Conservation (phyloP, 2,329 filamentous ascomycete species). For the Coleophoma crateriformis region DNA sequence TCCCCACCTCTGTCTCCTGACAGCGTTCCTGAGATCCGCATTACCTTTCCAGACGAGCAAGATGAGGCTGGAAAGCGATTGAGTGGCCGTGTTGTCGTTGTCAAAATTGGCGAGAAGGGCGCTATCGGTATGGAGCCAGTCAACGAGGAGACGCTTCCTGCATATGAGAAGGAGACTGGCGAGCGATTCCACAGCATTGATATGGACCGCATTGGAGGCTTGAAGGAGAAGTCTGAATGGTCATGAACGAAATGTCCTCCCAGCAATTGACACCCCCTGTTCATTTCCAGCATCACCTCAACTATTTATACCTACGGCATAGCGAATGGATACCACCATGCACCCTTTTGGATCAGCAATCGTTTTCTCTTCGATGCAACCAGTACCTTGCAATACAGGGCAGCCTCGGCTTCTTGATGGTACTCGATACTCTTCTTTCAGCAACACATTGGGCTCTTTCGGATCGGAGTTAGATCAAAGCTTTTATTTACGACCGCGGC, state of each 20-base stretch:
- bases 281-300: conserved; percentile 1
- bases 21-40: conserved; percentile 90
- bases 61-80: conserved; percentile 77
- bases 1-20: conserved; percentile 74
- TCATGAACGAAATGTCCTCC: conserved; percentile 3
- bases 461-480: background rate
- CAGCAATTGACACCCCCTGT: background rate
- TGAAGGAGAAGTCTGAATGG: conserved; percentile 74
- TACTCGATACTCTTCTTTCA: no score
- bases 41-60: conserved; percentile 95
- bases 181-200: conserved; percentile 89
- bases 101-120: conserved; percentile 82
- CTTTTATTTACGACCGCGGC: background rate
- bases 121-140: conserved; percentile 84
- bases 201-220: conserved; percentile 86
- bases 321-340: background rate
- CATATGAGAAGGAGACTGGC: conserved; percentile 78
- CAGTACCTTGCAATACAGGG: no score
- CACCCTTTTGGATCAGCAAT: background rate
- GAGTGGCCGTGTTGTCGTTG: conserved; percentile 84
- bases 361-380: no score
- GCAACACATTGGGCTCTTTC: background rate
- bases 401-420: no score
- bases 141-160: conserved; percentile 68
- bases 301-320: background rate